Conservation (phyloP, 371 early-diverging fungal genomes). For the Mucor saturninus region DNA sequence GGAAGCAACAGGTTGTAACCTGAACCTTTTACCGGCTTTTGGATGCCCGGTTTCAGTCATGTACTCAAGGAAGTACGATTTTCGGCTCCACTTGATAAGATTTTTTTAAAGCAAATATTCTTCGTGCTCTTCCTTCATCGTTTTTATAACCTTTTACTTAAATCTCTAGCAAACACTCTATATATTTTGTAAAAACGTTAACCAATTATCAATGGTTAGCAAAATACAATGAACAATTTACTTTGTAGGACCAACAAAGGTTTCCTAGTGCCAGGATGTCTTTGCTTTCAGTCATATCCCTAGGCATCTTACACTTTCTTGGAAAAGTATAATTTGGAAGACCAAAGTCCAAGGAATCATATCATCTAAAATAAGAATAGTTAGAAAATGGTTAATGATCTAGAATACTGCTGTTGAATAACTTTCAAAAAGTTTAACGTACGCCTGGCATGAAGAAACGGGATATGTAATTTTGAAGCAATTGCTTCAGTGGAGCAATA, state of each 20-base stretch:
- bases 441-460: conserved; percentile 13
- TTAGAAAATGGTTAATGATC: conserved; percentile 8
- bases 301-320: conserved; percentile 11
- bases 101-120: no score
- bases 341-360: conserved; percentile 17
- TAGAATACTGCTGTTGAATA: neutral
- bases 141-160: no score
- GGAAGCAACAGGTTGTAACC: conserved; percentile 2
- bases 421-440: neutral
- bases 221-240: neutral
- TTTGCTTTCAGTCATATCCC: conserved; percentile 10
- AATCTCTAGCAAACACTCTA: no score
- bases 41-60: conserved; percentile 1
- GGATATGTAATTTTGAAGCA: conserved; percentile 1
- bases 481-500: conserved; percentile 1
- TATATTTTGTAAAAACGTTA: no score
- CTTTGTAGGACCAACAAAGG: conserved; percentile 3
- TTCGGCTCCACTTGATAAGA: no score
- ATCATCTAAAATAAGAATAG: conserved; percentile 11
- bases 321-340: conserved; percentile 8
- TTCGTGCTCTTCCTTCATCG: no score
- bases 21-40: conserved; percentile 8
- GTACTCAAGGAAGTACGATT: neutral
- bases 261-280: conserved; percentile 7
- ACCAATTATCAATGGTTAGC: neutral